Evolutionary conservation across 202 grass and related monocot species (phyloP), one percentile per base, ranked within the genome.

Genomic region (Dendrocalamus latiflorus): DNA sequence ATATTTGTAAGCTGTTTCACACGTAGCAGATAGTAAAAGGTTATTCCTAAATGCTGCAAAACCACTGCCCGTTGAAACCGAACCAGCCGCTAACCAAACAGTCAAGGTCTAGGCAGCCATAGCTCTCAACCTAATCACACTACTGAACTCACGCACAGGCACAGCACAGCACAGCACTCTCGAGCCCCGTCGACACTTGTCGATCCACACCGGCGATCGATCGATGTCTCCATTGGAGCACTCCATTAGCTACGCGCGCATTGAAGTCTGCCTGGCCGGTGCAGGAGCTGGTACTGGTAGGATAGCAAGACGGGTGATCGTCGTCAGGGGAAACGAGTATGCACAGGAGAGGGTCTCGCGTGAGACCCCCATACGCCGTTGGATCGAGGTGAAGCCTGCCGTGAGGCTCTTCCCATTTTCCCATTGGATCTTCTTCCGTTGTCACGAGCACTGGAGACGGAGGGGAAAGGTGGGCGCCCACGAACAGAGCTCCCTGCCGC

Each of bases 401-500:
- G n/a, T n/a, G n/a, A n/a, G n/a, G n/a, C n/a, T n/a, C n/a, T n/a
- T n/a, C n/a, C n/a, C n/a, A n/a, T n/a, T n/a, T n/a, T n/a, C n/a
- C n/a, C n/a, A n/a, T n/a, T n/a, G n/a, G n/a, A n/a, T n/a, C n/a
- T n/a, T n/a, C n/a, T n/a, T n/a, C n/a, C n/a, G n/a, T n/a, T n/a
- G n/a, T n/a, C n/a, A n/a, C n/a, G n/a, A 44, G 55, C n/a, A n/a
- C 33, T 43, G 65, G 57, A 71, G 53, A 58, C 16, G 36, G 2
- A 62, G 65, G 6, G 9, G 18, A 16, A 2, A 1, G 13, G 33
- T 43, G 70, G 55, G 22, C 28, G 13, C 51, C 60, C 37, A 57
- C 1, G 45, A 59, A 20, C 45, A 18, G 76, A 20, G 18, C 60
- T 8, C 37, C 58, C 65, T 85, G 77, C 87, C 76, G 36, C 82